These are phyloP conservation scores for Chalaropsis ovoidea DNA, from an alignment of 2,329 filamentous ascomycete genomes.

Conservation along the genomic window DNA sequence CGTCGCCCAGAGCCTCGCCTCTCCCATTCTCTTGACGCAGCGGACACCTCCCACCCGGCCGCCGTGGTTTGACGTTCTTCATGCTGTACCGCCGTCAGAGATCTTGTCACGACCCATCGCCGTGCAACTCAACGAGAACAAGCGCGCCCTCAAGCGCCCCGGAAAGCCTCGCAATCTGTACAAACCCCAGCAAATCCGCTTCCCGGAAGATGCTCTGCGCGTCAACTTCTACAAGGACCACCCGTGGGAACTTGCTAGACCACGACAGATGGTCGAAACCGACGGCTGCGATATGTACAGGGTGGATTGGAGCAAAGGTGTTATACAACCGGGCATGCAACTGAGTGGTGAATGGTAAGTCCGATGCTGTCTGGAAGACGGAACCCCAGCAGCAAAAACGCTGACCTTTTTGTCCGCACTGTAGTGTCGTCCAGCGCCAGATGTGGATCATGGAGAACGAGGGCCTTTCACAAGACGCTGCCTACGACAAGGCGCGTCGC, in stretches of 20 bases:
- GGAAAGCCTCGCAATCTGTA: constrained; percentile 66
- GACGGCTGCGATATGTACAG: constrained; percentile 70
- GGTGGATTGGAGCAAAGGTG: constrained; percentile 66
- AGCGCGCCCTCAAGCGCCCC: constrained; percentile 32
- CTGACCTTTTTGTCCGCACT: neutral
- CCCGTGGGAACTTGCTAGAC: constrained; percentile 91
- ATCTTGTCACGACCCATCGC: constrained; percentile 46
- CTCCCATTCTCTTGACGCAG: constrained; percentile 32
- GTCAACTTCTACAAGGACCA: constrained; percentile 82
- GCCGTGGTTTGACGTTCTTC: constrained; percentile 45
- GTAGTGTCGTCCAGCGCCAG: constrained; percentile 85
- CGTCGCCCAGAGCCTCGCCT: constrained; percentile 38
- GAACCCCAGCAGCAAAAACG: constrained; percentile 2
- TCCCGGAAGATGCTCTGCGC: constrained; percentile 75
- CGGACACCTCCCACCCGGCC: constrained; percentile 32
- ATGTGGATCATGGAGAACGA: constrained; percentile 66
- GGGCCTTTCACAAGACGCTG: constrained; percentile 51
- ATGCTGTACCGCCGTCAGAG: constrained; percentile 48
- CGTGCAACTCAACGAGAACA: constrained; percentile 27
- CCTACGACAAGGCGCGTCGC: constrained; percentile 77
- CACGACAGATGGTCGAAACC: constrained; percentile 71
- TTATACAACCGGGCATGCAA: constrained; percentile 63
- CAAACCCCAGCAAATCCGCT: constrained; percentile 64
- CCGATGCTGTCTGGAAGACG: neutral
- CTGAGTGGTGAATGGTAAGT: constrained; percentile 75